Conservation (phyloP, 2,329 filamentous ascomycete species). For the Penicillium sp. region DNA sequence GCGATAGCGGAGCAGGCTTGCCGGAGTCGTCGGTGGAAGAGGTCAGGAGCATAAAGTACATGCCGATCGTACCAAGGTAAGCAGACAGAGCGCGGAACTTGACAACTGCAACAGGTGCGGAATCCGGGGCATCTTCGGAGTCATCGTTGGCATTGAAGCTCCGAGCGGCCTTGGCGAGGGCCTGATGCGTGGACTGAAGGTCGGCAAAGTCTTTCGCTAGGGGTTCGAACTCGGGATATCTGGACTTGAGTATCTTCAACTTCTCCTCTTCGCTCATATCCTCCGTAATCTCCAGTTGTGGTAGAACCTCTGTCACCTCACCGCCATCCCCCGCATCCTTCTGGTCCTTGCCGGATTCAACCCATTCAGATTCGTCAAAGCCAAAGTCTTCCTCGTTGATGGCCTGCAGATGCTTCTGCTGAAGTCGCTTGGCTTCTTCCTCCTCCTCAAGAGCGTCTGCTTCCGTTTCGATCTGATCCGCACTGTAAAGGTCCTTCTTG, state of each 20-base stretch:
- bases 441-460: slow-evolving; percentile 82
- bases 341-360: slow-evolving; percentile 51
- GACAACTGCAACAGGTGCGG: slow-evolving; percentile 51
- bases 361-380: slow-evolving; percentile 84
- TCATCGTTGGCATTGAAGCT: slow-evolving; percentile 40
- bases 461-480: slow-evolving; percentile 64
- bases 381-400: slow-evolving; percentile 90
- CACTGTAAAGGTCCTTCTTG: slow-evolving; percentile 85
- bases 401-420: slow-evolving; percentile 79
- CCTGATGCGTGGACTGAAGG: slow-evolving; percentile 56
- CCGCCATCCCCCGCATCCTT: slow-evolving; percentile 43
- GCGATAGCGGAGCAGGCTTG: slow-evolving; percentile 55
- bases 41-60: slow-evolving; percentile 88
- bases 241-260: slow-evolving; percentile 62
- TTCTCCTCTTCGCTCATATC: slow-evolving; percentile 69
- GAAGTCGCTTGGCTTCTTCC: slow-evolving; percentile 73
- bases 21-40: slow-evolving; percentile 56
- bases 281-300: slow-evolving; percentile 70
- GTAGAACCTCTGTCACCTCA: slow-evolving; percentile 76
- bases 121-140: slow-evolving; percentile 33
- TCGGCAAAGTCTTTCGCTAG: slow-evolving; percentile 68
- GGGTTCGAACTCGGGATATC: slow-evolving; percentile 87
- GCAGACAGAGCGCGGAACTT: slow-evolving; percentile 74
- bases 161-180: slow-evolving; percentile 51
- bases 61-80: slow-evolving; percentile 75